Evolutionary conservation across 768 basidiomycete genomes (phyloP).

Genomic region (Tulasnella sp.): DNA sequence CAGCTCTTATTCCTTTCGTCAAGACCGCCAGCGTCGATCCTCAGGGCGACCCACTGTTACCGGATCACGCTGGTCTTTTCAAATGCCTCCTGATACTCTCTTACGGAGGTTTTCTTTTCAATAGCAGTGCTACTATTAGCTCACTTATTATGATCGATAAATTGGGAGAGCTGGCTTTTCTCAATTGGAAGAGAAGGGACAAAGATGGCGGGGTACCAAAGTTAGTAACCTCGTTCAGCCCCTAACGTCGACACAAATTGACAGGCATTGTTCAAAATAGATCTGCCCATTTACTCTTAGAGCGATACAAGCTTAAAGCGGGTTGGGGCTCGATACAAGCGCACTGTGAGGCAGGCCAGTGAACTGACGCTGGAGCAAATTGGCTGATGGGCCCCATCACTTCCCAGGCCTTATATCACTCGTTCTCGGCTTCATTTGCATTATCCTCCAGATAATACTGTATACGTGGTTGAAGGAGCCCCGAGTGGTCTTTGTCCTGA

Average conservation of each 20-base stretch:
- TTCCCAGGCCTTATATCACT: neutral
- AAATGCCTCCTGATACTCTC: conserved; percentile 14
- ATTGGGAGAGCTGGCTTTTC: conserved; percentile 18
- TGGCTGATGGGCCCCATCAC: neutral
- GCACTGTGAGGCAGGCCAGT: neutral
- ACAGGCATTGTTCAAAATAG: neutral
- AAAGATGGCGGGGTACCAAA: neutral
- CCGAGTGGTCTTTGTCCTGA: neutral
- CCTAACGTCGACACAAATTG: neutral
- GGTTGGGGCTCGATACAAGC: neutral
- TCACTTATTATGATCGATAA: conserved; percentile 16
- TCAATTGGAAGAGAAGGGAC: neutral
- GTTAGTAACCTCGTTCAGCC: neutral
- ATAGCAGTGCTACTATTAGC: neutral
- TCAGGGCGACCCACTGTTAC: neutral
- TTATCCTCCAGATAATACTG: neutral
- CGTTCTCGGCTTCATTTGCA: neutral
- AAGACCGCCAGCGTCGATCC: neutral
- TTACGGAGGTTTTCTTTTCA: conserved; percentile 12
- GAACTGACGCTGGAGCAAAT: neutral
- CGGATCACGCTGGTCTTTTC: neutral
- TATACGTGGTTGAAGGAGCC: neutral
- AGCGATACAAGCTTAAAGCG: neutral
- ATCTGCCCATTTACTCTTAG: neutral
- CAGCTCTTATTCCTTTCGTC: neutral